phyloP scores from a whole-genome alignment of 75 land plant genomes.

The Chamaecyparis obtusa region DNA sequence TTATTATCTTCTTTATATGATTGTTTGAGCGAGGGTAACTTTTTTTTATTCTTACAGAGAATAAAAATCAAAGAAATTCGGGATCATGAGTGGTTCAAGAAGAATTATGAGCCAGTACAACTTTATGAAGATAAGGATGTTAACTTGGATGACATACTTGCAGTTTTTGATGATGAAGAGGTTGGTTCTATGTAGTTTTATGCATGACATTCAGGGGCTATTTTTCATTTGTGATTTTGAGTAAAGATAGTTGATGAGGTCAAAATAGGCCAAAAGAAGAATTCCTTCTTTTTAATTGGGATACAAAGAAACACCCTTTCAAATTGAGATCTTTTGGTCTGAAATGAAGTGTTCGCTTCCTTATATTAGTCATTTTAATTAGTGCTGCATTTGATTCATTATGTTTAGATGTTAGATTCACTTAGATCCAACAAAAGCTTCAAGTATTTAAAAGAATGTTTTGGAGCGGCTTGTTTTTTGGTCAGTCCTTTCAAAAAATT shows the following conservation, averaged over 20 bases:
- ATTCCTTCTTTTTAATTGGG: background rate
- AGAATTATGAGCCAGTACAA: conserved; percentile 60
- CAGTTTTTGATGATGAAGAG: conserved; percentile 95
- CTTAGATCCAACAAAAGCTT: background rate
- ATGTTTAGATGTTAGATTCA: background rate
- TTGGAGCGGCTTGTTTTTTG: background rate
- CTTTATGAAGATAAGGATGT: conserved; percentile 63
- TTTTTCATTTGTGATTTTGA: background rate
- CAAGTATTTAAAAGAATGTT: background rate
- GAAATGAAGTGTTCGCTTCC: background rate
- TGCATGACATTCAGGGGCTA: background rate
- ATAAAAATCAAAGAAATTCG: conserved; percentile 68
- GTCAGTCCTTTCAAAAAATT: background rate
- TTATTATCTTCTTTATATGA: background rate
- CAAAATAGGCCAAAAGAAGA: background rate
- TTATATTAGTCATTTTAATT: background rate
- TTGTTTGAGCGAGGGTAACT: conserved; percentile 3
- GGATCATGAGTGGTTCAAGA: conserved; percentile 78
- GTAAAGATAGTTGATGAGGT: background rate
- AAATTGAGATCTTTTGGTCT: background rate
- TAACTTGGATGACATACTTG: conserved; percentile 81
- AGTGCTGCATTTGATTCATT: background rate
- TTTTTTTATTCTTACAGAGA: conserved; percentile 59
- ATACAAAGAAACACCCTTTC: background rate
- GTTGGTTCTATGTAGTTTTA: conserved; percentile 26